phyloP scores from a whole-genome alignment of 2,329 filamentous ascomycete genomes.

The Raffaelea deltoideospora region DNA sequence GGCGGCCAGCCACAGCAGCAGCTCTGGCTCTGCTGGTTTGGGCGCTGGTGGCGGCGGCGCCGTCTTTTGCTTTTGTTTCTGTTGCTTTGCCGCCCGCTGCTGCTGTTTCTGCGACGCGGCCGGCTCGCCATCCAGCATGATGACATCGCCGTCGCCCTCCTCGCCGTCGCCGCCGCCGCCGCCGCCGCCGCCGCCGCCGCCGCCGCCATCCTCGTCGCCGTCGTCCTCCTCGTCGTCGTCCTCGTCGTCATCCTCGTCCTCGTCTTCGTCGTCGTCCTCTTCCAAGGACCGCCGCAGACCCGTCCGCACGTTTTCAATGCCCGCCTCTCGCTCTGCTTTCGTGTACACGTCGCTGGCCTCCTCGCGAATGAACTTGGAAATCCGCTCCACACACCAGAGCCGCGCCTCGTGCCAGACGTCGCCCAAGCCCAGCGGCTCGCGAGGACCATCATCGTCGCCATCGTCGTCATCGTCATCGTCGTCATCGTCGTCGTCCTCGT shows the following conservation, averaged over 20 bases:
- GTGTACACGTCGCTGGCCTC: conserved; percentile 55
- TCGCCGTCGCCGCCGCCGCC: conserved; percentile 26
- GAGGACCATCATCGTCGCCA: conserved; percentile 20
- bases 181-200: conserved; percentile 40
- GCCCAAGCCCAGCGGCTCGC: conserved; percentile 19
- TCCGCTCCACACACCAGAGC: conserved; percentile 16
- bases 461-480: conserved; percentile 19
- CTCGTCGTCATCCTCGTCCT: conserved; percentile 40
- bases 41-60: conserved; percentile 15
- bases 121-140: conserved; percentile 3
- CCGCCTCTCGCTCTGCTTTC: conserved; percentile 49
- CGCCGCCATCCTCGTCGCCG: conserved; percentile 37
- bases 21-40: conserved; percentile 24
- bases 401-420: conserved; percentile 22
- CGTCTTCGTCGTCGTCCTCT: conserved; percentile 37
- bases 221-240: conserved; percentile 35
- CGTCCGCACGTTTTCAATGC: conserved; percentile 56
- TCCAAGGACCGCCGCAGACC: conserved; percentile 45
- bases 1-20: conserved; percentile 29
- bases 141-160: conserved; percentile 1
- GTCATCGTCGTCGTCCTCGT: conserved; percentile 24
- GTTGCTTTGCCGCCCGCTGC: conserved; percentile 14
- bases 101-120: background rate
- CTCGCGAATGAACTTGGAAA: conserved; percentile 22
- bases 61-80: conserved; percentile 7